Evolutionary conservation across 305 asterid species (phyloP).

Genomic region (Rubia tinctorum): DNA sequence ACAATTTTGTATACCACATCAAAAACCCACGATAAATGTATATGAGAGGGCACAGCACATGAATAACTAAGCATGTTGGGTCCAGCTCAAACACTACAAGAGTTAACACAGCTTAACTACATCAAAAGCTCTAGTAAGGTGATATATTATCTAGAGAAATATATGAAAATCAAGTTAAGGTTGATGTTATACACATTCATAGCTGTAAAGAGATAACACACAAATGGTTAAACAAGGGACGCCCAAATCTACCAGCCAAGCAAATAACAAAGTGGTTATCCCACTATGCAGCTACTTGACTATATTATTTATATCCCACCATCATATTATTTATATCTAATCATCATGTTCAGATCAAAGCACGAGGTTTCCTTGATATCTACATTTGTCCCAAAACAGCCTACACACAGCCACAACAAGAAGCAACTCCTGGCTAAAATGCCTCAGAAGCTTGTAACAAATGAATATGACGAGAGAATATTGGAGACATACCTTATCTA

Average conservation of each 20-base stretch:
- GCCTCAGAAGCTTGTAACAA: not conserved
- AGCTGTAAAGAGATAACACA: not conserved
- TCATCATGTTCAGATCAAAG: not conserved
- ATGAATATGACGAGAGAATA: too few relatives aligned
- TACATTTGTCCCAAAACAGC: not conserved
- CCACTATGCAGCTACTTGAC: too few relatives aligned
- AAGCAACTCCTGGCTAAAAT: not conserved
- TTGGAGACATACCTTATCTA: constrained; percentile 57
- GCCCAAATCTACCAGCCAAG: not conserved
- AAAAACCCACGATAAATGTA: too few relatives aligned
- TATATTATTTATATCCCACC: too few relatives aligned
- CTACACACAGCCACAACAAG: not conserved
- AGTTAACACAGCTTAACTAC: not conserved
- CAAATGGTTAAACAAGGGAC: not conserved
- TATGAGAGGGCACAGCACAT: not conserved
- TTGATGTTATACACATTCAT: not conserved
- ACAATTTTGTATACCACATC: not conserved
- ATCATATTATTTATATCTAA: too few relatives aligned
- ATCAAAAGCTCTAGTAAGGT: not conserved
- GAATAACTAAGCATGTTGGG: not conserved
- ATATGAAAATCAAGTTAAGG: not conserved
- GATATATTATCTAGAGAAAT: not conserved
- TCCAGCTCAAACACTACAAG: not conserved
- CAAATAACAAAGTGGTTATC: not conserved
- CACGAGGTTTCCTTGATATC: not conserved